These are phyloP conservation scores for Scytalidium lignicola DNA, from an alignment of 2,329 filamentous ascomycete species.

Conservation along the genomic window DNA sequence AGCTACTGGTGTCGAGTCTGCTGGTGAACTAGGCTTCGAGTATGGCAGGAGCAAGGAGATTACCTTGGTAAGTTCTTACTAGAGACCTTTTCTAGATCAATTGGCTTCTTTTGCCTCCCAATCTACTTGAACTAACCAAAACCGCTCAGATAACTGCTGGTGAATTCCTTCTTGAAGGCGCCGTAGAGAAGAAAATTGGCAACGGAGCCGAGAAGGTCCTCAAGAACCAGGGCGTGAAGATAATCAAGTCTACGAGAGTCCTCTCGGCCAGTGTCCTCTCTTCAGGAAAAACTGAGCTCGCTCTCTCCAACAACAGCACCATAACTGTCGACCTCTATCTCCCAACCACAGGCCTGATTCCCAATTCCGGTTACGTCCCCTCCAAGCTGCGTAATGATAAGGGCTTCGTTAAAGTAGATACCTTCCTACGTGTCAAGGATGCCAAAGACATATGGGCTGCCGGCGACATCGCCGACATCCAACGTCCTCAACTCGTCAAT, in stretches of 20 bases:
- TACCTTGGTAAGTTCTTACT: constrained; percentile 11
- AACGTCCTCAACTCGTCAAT: constrained; percentile 16
- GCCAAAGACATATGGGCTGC: constrained; percentile 27
- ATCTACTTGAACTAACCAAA: neutral
- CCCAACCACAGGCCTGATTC: constrained; percentile 48
- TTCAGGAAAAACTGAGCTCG: constrained; percentile 44
- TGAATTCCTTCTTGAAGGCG: constrained; percentile 11
- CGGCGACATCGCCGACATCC: constrained; percentile 19
- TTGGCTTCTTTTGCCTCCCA: neutral
- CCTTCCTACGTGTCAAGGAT: constrained; percentile 42
- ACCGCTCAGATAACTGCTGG: constrained; percentile 17
- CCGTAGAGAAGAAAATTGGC: constrained; percentile 11
- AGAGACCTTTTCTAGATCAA: neutral
- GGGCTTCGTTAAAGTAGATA: constrained; percentile 45
- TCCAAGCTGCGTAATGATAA: constrained; percentile 36
- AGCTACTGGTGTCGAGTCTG: constrained; percentile 23
- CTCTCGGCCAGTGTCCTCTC: constrained; percentile 26
- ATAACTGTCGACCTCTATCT: constrained; percentile 52
- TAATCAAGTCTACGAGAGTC: constrained; percentile 40
- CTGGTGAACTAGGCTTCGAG: constrained; percentile 21
- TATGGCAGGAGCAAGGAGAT: constrained; percentile 20
- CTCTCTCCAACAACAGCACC: constrained; percentile 40
- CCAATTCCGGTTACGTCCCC: constrained; percentile 51
- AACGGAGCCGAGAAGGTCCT: constrained; percentile 42
- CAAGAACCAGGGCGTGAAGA: constrained; percentile 45